A percentile compares a stretch with the other conserved stretches of the same genome.
Evolutionary conservation across 2,329 filamentous ascomycete species (phyloP).

Genomic region (Scopulariopsis brevicaulis): DNA sequence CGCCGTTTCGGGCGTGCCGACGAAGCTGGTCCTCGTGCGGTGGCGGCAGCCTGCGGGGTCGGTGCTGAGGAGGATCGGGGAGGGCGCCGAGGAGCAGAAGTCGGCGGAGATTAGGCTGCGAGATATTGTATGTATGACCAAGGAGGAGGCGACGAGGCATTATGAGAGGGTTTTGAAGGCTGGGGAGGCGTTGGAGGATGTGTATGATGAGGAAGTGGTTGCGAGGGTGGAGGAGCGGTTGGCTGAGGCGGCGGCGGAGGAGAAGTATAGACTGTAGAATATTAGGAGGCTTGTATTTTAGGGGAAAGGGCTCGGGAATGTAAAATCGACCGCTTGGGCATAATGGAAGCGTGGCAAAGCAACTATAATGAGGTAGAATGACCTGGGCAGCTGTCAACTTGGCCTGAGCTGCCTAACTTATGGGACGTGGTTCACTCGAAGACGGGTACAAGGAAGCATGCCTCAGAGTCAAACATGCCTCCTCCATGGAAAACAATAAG

Average conservation of each 20-base stretch:
- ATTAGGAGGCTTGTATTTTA: not conserved
- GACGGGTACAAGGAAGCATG: too few species aligned
- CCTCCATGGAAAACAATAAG: too few species aligned
- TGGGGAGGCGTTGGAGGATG: conserved; percentile 51
- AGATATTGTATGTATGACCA: conserved; percentile 84
- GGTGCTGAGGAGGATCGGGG: conserved; percentile 49
- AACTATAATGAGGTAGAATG: too few species aligned
- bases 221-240: conserved; percentile 55
- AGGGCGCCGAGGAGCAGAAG: conserved; percentile 63
- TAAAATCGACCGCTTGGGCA: not conserved
- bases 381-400: too few species aligned
- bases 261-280: conserved; percentile 32
- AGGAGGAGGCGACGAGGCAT: conserved; percentile 73
- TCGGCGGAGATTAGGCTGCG: conserved; percentile 55
- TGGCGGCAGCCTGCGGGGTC: conserved; percentile 59
- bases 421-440: too few species aligned
- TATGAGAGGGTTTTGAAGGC: conserved; percentile 69
- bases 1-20: conserved; percentile 69
- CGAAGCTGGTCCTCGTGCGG: conserved; percentile 65
- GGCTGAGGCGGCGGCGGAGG: conserved; percentile 53
- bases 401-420: too few species aligned
- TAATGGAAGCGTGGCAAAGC: too few species aligned
- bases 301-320: not conserved
- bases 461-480: too few species aligned
- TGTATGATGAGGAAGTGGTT: conserved; percentile 63